phyloP scores from a whole-genome alignment of 192 early-diverging fungal species.

The Backusella tarrabulga region DNA sequence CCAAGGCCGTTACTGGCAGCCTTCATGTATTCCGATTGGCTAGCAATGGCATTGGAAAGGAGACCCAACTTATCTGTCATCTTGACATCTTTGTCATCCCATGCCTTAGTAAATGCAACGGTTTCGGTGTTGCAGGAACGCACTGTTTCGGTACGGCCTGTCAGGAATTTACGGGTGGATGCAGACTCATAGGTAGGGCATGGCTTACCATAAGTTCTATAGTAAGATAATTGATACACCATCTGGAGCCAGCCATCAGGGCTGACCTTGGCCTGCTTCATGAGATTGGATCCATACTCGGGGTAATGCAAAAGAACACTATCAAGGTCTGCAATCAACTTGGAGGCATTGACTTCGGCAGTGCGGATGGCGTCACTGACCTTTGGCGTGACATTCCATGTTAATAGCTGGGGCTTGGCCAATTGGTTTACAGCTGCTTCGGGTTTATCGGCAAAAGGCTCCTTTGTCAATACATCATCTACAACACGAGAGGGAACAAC shows the following conservation, averaged over 20 bases:
- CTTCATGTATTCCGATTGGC: slow-evolving; percentile 74
- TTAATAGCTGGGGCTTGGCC: slow-evolving; percentile 59
- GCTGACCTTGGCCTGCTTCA: slow-evolving; percentile 79
- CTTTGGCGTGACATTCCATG: slow-evolving; percentile 65
- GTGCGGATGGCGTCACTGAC: slow-evolving; percentile 56
- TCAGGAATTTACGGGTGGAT: slow-evolving; percentile 67
- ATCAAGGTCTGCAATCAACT: slow-evolving; percentile 68
- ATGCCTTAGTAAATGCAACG: slow-evolving; percentile 70
- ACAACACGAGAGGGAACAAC: slow-evolving; percentile 83
- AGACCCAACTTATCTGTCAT: slow-evolving; percentile 45
- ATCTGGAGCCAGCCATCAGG: slow-evolving; percentile 94
- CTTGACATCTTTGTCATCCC: slow-evolving; percentile 65
- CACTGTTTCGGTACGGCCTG: slow-evolving; percentile 93
- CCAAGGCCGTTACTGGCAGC: slow-evolving; percentile 77
- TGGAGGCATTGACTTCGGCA: slow-evolving; percentile 61
- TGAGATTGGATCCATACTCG: slow-evolving; percentile 80
- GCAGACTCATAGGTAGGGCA: slow-evolving; percentile 78
- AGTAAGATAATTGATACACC: slow-evolving; percentile 84
- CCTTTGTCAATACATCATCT: slow-evolving; percentile 67
- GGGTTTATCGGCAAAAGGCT: slow-evolving; percentile 22
- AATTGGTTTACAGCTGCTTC: slow-evolving; percentile 32
- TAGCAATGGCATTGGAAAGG: slow-evolving; percentile 63
- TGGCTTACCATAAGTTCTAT: slow-evolving; percentile 66
- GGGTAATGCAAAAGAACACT: slow-evolving; percentile 67
- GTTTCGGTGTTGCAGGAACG: slow-evolving; percentile 78